Conservation (phyloP, 2,329 filamentous ascomycete genomes). For the Fusarium veterinarium region DNA sequence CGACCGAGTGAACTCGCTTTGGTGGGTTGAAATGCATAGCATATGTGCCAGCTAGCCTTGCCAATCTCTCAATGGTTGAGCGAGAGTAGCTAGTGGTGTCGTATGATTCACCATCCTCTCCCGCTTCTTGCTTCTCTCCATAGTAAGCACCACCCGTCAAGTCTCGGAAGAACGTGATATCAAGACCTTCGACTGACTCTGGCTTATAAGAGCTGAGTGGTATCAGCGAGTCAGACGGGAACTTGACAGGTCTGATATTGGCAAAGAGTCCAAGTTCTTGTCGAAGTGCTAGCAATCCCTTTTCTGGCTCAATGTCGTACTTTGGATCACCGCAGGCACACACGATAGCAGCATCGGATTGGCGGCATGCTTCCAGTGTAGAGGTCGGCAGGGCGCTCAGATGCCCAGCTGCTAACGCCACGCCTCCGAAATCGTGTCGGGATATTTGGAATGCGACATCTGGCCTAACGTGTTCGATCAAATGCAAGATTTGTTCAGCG, state of each 20-base stretch:
- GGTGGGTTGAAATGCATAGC: constrained; percentile 63
- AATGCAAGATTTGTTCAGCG: background rate
- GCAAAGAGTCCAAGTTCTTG: constrained; percentile 64
- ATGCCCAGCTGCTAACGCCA: background rate
- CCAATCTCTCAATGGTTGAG: constrained; percentile 77
- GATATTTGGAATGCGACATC: constrained; percentile 14
- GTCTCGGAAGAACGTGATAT: constrained; percentile 83
- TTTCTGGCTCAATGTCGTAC: constrained; percentile 57
- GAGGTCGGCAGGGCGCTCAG: background rate
- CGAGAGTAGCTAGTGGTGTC: constrained; percentile 74
- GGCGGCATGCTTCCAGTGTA: constrained; percentile 18
- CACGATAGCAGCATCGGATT: constrained; percentile 13
- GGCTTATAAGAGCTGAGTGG: constrained; percentile 77
- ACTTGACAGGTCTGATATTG: constrained; percentile 84
- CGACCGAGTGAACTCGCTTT: constrained; percentile 53
- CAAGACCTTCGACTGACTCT: constrained; percentile 73
- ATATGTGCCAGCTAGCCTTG: constrained; percentile 57
- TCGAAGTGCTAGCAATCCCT: constrained; percentile 77
- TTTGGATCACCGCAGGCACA: constrained; percentile 18
- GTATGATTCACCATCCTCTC: constrained; percentile 62
- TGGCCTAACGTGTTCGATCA: constrained; percentile 12
- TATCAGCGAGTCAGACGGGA: constrained; percentile 76
- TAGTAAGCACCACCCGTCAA: constrained; percentile 84
- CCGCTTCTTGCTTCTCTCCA: constrained; percentile 64
- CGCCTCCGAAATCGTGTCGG: constrained; percentile 10